These are phyloP conservation scores for Epichloe sibirici DNA, from an alignment of 2,329 filamentous ascomycete genomes.

Conservation along the genomic window DNA sequence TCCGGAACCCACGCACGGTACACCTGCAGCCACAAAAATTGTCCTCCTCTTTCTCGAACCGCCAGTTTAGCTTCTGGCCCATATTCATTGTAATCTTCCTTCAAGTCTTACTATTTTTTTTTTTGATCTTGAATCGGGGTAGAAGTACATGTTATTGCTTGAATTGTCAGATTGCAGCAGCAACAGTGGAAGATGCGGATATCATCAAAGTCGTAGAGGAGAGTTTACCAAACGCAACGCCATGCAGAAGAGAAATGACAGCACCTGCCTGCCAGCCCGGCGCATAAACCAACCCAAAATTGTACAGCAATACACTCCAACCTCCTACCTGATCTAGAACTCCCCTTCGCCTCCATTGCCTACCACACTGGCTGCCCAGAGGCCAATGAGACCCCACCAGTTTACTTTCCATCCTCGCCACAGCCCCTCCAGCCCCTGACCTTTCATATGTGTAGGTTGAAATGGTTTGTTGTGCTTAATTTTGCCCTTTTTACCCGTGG, in stretches of 20 bases:
- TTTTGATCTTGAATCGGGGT: background rate
- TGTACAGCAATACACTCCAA: conserved; percentile 6
- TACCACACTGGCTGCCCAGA: conserved; percentile 58
- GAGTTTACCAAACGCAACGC: conserved; percentile 4
- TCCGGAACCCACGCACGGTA: too few species aligned
- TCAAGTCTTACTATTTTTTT: conserved; percentile 18
- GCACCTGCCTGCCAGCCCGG: background rate
- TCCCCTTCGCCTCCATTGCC: conserved; percentile 49
- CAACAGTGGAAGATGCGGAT: conserved; percentile 19
- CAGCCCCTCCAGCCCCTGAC: conserved; percentile 56
- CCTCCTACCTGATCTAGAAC: conserved; percentile 30
- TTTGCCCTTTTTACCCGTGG: conserved; percentile 22
- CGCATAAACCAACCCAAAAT: conserved; percentile 3
- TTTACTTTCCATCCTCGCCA: conserved; percentile 68
- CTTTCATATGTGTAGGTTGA: conserved; percentile 34
- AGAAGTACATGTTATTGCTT: background rate
- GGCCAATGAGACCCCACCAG: conserved; percentile 63
- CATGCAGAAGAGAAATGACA: conserved; percentile 2
- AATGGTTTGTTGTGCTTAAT: conserved; percentile 18
- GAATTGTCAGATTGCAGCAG: background rate
- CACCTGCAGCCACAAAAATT: too few species aligned
- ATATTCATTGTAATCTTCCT: too few species aligned
- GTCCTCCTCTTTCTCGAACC: too few species aligned
- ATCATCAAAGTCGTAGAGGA: conserved; percentile 16
- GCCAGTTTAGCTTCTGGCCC: too few species aligned